Percentiles rank a stretch among this genome's conserved stretches.
These are phyloP conservation scores for Talaromyces marneffei DNA, from an alignment of 2,329 filamentous ascomycete species.

Conservation along the genomic window DNA sequence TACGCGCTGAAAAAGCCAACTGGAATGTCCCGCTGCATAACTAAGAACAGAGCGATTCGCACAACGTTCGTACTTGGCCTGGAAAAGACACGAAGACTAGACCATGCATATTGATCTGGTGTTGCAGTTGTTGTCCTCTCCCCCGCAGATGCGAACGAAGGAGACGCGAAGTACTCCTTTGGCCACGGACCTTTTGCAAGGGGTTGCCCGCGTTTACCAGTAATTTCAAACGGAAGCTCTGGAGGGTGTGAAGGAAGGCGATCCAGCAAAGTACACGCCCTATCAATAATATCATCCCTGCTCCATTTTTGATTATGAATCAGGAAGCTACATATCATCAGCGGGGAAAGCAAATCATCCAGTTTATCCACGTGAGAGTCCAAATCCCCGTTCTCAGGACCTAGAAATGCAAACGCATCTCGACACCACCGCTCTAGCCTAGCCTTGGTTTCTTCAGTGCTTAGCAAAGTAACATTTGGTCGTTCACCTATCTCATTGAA, in stretches of 20 bases:
- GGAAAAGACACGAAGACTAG: constrained; percentile 7
- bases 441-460: constrained; percentile 4
- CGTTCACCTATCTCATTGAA: constrained; percentile 8
- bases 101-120: background rate
- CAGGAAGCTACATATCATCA: constrained; percentile 11
- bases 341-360: constrained; percentile 3
- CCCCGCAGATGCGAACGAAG: background rate
- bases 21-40: constrained; percentile 7
- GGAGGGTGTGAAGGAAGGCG: constrained; percentile 12
- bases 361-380: constrained; percentile 9
- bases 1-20: constrained; percentile 2
- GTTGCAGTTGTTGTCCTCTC: background rate
- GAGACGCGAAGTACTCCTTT: background rate
- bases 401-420: constrained; percentile 8
- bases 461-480: background rate
- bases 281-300: constrained; percentile 10
- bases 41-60: constrained; percentile 12
- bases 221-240: constrained; percentile 11
- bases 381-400: constrained; percentile 1
- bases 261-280: constrained; percentile 10
- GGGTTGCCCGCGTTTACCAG: background rate
- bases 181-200: background rate
- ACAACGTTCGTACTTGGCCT: constrained; percentile 13
- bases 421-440: constrained; percentile 11
- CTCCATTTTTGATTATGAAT: constrained; percentile 3